Percentiles rank a stretch among this genome's conserved stretches.
Evolutionary conservation across 495 filamentous ascomycete species (phyloP).

Genomic region (Xylaria venustula): DNA sequence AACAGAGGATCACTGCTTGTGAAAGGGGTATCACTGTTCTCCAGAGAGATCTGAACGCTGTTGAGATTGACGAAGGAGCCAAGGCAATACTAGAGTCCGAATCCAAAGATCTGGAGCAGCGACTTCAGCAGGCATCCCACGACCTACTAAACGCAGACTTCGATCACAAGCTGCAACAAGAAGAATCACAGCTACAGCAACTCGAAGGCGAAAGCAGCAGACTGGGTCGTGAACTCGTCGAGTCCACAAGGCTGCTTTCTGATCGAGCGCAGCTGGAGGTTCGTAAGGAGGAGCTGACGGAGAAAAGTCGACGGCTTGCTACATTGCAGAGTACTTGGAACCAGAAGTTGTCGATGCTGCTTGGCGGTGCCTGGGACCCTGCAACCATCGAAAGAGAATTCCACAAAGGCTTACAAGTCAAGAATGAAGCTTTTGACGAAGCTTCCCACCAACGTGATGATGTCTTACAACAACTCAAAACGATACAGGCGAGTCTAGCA

Average conservation of each 20-base stretch:
- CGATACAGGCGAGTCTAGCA: constrained; percentile 75
- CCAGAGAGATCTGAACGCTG: constrained; percentile 62
- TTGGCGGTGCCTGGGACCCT: constrained; percentile 66
- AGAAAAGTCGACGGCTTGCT: constrained; percentile 66
- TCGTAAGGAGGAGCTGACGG: constrained; percentile 71
- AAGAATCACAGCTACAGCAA: constrained; percentile 59
- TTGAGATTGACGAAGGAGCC: constrained; percentile 80
- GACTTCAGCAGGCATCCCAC: constrained; percentile 59
- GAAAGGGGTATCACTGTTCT: constrained; percentile 63
- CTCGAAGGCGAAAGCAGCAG: constrained; percentile 67
- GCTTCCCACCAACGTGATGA: constrained; percentile 67
- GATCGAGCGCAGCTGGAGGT: constrained; percentile 78
- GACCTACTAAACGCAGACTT: constrained; percentile 60
- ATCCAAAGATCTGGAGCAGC: constrained; percentile 64
- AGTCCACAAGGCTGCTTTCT: constrained; percentile 72
- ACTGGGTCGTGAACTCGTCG: constrained; percentile 72
- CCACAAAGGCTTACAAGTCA: constrained; percentile 59
- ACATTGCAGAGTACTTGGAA: constrained; percentile 75
- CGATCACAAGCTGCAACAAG: constrained; percentile 64
- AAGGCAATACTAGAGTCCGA: constrained; percentile 72
- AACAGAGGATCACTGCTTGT: constrained; percentile 64
- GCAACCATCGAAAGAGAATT: constrained; percentile 70
- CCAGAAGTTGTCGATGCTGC: constrained; percentile 59
- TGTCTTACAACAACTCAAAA: constrained; percentile 68
- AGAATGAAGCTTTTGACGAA: constrained; percentile 51